Conservation (phyloP, 371 early-diverging fungal species). For the Lichtheimia ornata region DNA sequence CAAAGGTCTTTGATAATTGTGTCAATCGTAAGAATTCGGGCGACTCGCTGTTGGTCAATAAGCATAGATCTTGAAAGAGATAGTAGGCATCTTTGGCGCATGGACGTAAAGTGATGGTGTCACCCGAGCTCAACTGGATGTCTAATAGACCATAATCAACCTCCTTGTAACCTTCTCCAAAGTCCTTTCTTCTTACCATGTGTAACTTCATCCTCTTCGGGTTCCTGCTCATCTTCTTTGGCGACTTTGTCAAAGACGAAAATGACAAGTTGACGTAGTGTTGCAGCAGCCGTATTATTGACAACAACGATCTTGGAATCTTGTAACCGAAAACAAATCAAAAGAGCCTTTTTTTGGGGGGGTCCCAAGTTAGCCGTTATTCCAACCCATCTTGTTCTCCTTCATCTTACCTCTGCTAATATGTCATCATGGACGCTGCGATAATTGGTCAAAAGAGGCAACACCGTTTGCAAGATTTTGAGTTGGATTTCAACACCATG, state of each 20-base stretch:
- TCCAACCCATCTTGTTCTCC: not conserved
- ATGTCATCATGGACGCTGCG: constrained; percentile 76
- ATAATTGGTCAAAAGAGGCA: constrained; percentile 89
- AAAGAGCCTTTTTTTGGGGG: constrained; percentile 66
- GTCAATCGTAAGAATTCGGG: constrained; percentile 70
- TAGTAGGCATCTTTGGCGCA: constrained; percentile 83
- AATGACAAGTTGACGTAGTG: constrained; percentile 89
- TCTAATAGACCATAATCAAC: constrained; percentile 12
- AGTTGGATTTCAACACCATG: constrained; percentile 89
- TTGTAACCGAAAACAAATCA: constrained; percentile 88
- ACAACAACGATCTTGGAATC: constrained; percentile 87
- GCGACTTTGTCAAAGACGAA: constrained; percentile 92
- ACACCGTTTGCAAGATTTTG: constrained; percentile 88
- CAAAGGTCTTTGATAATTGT: constrained; percentile 75
- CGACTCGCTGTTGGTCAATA: constrained; percentile 65
- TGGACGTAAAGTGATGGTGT: constrained; percentile 46
- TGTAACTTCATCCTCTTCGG: constrained; percentile 23
- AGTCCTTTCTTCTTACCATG: constrained; percentile 31
- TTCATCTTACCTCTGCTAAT: constrained; percentile 71
- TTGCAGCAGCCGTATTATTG: constrained; percentile 94
- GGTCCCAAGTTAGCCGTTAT: not conserved
- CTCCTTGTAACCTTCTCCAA: not conserved
- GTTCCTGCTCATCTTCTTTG: constrained; percentile 56
- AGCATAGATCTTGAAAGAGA: constrained; percentile 85
- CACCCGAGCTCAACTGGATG: constrained; percentile 33